These are phyloP conservation scores for Rhodotorula glutinis DNA, from an alignment of 1,284 basidiomycete genomes.

Conservation along the genomic window DNA sequence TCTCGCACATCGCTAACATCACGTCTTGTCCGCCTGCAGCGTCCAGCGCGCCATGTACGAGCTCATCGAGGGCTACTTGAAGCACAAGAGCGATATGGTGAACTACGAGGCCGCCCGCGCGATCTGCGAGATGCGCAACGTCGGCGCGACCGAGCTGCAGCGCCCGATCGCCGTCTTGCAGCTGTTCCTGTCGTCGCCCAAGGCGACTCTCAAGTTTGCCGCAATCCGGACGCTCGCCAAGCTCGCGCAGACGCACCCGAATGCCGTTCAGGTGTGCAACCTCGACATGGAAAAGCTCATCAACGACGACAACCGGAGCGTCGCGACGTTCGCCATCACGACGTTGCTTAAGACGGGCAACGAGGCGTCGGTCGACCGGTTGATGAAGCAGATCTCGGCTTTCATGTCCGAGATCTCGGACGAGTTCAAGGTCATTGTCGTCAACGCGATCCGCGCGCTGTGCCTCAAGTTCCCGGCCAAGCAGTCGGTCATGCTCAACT, in stretches of 20 bases:
- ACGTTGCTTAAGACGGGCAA: slow-evolving; percentile 98
- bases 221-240: slow-evolving; percentile 92
- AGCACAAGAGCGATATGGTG: slow-evolving; percentile 99
- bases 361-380: slow-evolving; percentile 94
- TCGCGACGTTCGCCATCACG: slow-evolving; percentile 98
- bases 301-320: slow-evolving; percentile 90
- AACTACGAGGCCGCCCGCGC: slow-evolving; percentile 97
- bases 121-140: slow-evolving; percentile 91
- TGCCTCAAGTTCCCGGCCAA: slow-evolving; percentile 99
- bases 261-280: slow-evolving; percentile 88
- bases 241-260: slow-evolving; percentile 76
- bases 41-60: slow-evolving; percentile 90
- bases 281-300: slow-evolving; percentile 97
- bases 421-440: slow-evolving; percentile 99
- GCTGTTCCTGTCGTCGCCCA: slow-evolving; percentile 88
- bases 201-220: slow-evolving; percentile 92
- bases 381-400: slow-evolving; percentile 98
- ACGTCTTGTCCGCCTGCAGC: slow-evolving; percentile 51
- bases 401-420: slow-evolving; percentile 99
- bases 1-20: background rate
- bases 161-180: slow-evolving; percentile 88
- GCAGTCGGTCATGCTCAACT: slow-evolving; percentile 89
- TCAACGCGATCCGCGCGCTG: slow-evolving; percentile 95
- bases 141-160: slow-evolving; percentile 71
- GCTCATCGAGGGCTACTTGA: slow-evolving; percentile 87